Evolutionary conservation across 352 stramenopile species (phyloP), one percentile per base, ranked within the genome.

Genomic region (Pythium aquatile): DNA sequence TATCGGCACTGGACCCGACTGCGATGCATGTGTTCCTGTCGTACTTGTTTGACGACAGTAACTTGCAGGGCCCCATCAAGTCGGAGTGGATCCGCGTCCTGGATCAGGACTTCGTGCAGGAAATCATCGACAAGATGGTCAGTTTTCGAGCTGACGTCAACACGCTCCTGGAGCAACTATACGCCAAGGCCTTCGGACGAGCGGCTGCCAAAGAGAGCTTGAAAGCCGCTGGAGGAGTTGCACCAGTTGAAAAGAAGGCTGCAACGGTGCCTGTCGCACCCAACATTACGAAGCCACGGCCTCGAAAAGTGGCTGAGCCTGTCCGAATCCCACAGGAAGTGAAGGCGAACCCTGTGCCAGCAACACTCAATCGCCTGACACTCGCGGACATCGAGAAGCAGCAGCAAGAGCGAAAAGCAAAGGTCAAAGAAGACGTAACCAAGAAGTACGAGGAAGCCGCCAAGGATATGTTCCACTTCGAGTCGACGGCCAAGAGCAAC

Each of bases 1-100:
- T 90, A 0, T 62, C 69, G 7, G 69, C 77, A 11, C 71, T 96
- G 7, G 85, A 96, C n/a, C 81, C 90, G 0, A 84, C 83, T 0
- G 94, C 87, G 40, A 97, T 97, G 78, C 76, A 92, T 66, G 75
- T 89, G 9, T 88, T 98, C 14, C 76, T 98, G 2, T 74, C 74
- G 17, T 97, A 93, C 42, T 71, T 97, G 24, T 95, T 95, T 28
- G 84, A 97, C 65, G 70, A 76, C 2, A 56, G 63, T 0, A 82
- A 77, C 17, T 54, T 97, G 53, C 72, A 86, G 54, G 78, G 84
- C n/a, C 70, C 74, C 13, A 76, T 97, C 33, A 86, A 85, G 26
- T 61, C 69, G 10, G 81, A 96, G 62, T 98, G 91, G 91, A 78
- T 86, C 33, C 76, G 73, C 2, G 72, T 96, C 3, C 80, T 96